Percentiles rank a stretch among this genome's conserved stretches.
These are phyloP conservation scores for Hapsidospora chrysogenum DNA, from an alignment of 495 filamentous ascomycete genomes.

Conservation along the genomic window DNA sequence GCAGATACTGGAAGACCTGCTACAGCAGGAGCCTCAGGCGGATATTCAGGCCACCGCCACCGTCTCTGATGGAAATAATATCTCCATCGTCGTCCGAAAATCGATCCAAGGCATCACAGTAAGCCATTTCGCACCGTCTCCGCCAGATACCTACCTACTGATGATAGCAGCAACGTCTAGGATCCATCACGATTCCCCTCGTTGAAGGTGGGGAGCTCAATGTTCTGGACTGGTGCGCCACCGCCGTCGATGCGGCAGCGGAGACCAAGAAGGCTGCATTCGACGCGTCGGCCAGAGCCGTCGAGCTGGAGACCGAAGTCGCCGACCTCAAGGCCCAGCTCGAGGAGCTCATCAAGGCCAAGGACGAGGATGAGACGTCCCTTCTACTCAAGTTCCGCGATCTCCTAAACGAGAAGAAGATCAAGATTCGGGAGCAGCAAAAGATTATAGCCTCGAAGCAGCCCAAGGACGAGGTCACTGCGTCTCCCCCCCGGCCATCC, in stretches of 20 bases:
- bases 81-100: conserved; percentile 24
- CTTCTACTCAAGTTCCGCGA: conserved; percentile 54
- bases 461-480: background rate
- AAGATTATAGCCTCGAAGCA: conserved; percentile 45
- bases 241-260: conserved; percentile 13
- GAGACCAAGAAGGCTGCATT: conserved; percentile 22
- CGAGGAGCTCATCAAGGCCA: conserved; percentile 46
- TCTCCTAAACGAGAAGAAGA: conserved; percentile 73
- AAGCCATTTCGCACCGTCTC: conserved; percentile 6
- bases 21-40: conserved; percentile 14
- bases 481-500: conserved; percentile 5
- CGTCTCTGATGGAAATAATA: conserved; percentile 13
- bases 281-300: conserved; percentile 23
- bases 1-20: conserved; percentile 19
- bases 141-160: conserved; percentile 5
- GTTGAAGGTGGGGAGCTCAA: conserved; percentile 48
- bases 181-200: conserved; percentile 41
- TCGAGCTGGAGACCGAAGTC: conserved; percentile 28
- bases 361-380: conserved; percentile 50
- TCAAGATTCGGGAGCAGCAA: conserved; percentile 78
- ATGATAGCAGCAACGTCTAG: conserved; percentile 45
- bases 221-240: conserved; percentile 56
- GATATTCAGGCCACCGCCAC: conserved; percentile 26
- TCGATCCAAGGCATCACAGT: conserved; percentile 31
- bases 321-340: conserved; percentile 36